These are phyloP conservation scores for Aspergillus incahuasiensis DNA, from an alignment of 495 filamentous ascomycete genomes.

Conservation along the genomic window DNA sequence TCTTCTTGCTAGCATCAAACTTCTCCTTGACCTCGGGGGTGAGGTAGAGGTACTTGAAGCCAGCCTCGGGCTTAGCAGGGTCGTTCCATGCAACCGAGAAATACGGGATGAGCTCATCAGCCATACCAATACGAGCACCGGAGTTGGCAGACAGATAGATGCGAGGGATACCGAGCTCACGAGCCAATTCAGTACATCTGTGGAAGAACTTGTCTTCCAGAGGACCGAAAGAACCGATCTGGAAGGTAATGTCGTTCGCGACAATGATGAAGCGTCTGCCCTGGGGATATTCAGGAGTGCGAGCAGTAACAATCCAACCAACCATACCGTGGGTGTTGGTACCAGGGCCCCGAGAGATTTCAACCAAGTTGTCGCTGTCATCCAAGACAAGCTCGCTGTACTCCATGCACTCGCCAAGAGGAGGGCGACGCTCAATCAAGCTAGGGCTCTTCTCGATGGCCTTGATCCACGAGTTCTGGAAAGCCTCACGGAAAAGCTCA, in stretches of 20 bases:
- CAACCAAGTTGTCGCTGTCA: slow-evolving; percentile 84
- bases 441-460: slow-evolving; percentile 63
- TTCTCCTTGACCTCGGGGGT: slow-evolving; percentile 79
- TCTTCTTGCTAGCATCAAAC: slow-evolving; percentile 76
- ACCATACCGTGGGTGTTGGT: slow-evolving; percentile 98
- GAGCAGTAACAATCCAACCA: slow-evolving; percentile 94
- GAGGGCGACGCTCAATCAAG: slow-evolving; percentile 75
- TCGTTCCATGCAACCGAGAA: slow-evolving; percentile 98
- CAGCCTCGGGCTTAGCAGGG: slow-evolving; percentile 71
- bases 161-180: slow-evolving; percentile 88
- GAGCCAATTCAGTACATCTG: slow-evolving; percentile 94
- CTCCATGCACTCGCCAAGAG: slow-evolving; percentile 87
- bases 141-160: slow-evolving; percentile 99
- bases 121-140: slow-evolving; percentile 96
- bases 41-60: slow-evolving; percentile 98
- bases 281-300: slow-evolving; percentile 93
- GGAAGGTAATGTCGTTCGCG: slow-evolving; percentile 98
- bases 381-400: slow-evolving; percentile 92
- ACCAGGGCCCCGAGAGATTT: slow-evolving; percentile 90
- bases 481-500: slow-evolving; percentile 95
- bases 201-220: slow-evolving; percentile 97
- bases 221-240: slow-evolving; percentile 96
- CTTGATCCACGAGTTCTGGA: slow-evolving; percentile 90
- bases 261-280: slow-evolving; percentile 92
- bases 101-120: slow-evolving; percentile 93